Base-by-base conservation (phyloP, 768 basidiomycete species). In the Agaricus subrufescens region DNA sequence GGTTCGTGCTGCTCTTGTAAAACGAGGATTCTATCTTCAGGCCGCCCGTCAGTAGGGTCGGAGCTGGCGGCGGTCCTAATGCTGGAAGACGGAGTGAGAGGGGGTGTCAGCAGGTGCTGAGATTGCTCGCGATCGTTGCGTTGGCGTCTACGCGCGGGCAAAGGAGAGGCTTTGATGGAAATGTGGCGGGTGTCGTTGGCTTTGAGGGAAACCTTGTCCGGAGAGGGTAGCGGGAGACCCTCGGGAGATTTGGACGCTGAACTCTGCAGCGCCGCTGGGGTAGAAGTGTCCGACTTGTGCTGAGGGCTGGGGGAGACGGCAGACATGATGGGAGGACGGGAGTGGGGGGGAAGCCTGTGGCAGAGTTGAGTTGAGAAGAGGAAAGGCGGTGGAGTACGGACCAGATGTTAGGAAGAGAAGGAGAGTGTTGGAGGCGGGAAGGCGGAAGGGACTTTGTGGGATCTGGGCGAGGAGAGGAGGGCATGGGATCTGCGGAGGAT, bases 341-440 rank as follows among this genome's bases (percentile, higher is more conserved):
- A 76, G 66, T 73, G 76, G 38, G 75, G 74, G 26, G 78, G 76
- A 64, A 78, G 76, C 75, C 79, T 82, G 59, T 29, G 56, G 51
- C n/a, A 26, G 38, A 34, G 56, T 44, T 52, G 6, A 42, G 52
- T 39, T 14, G 30, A 54, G 54, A 30, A 19, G 42, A 25, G 26
- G 29, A 15, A 10, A 40, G 46, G n/a, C 8, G 10, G n/a, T 31
- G 12, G 38, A 31, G 38, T 14, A 40, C 19, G 49, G 47, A 85
- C 85, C 84, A 81, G 60, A 88, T 74, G 65, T 87, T 87, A 8
- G 87, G 87, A 62, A 87, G 75, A 11, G 87, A 88, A 8, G 86
- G 85, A 4, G 85, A 84, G 51, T 82, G 81, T 53, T 83, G 83
- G 38, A 85, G 73, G 45, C 80, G 79, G 15, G 19, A 19, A 19